Evolutionary conservation across 768 basidiomycete genomes (phyloP).

Genomic region (Suillus occidentalis): DNA sequence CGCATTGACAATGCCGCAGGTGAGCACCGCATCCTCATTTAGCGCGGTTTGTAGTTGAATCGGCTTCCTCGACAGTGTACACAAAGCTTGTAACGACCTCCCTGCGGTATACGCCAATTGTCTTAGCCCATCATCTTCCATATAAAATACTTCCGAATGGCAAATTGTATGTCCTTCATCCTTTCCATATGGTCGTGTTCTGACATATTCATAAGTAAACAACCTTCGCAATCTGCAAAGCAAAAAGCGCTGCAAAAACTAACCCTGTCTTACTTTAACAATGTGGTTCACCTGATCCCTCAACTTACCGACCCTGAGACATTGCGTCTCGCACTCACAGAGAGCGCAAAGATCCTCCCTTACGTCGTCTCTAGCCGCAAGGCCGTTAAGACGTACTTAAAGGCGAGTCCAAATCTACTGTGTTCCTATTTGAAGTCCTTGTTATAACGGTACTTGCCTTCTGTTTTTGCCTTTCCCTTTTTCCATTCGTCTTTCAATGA

Average conservation of each 20-base stretch:
- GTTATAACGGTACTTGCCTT: slow-evolving; percentile 2
- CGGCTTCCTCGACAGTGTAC: slow-evolving; percentile 61
- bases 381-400: slow-evolving; percentile 82
- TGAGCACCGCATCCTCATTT: slow-evolving; percentile 30
- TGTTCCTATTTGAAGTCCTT: not conserved
- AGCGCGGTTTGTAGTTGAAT: not conserved
- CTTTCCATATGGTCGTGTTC: not conserved
- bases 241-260: slow-evolving; percentile 85
- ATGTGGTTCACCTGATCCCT: slow-evolving; percentile 74
- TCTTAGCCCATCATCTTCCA: slow-evolving; percentile 85
- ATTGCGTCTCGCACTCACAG: slow-evolving; percentile 70
- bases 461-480: slow-evolving; percentile 7
- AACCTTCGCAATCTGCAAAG: slow-evolving; percentile 78
- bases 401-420: slow-evolving; percentile 47
- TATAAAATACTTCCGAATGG: slow-evolving; percentile 82
- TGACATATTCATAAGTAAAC: slow-evolving; percentile 57
- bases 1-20: slow-evolving; percentile 80
- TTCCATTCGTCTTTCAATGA: not conserved
- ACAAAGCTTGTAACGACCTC: slow-evolving; percentile 88
- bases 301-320: slow-evolving; percentile 70
- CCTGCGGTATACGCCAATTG: slow-evolving; percentile 86
- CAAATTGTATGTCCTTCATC: slow-evolving; percentile 65
- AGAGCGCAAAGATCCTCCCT: slow-evolving; percentile 87
- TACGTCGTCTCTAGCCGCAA: slow-evolving; percentile 85
- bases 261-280: slow-evolving; percentile 87